Evolutionary conservation across 805 yeast genomes (phyloP), one percentile per base, ranked within the genome.

Genomic region (Wickerhamomyces alni): DNA sequence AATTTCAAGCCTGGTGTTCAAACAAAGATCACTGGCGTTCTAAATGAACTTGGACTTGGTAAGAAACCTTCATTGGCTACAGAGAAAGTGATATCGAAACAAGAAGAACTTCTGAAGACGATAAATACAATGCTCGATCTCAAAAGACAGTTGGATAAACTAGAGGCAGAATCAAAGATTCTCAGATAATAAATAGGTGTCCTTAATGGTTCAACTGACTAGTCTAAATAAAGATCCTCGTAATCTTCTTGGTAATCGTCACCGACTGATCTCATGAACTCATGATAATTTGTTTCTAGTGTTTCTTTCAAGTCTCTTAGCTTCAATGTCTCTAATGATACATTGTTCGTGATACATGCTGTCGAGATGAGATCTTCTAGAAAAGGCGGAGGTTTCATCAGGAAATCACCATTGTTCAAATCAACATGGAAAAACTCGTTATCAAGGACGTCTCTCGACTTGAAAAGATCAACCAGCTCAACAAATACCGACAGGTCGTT

Each of bases 51-150:
- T 43, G 88, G 81, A 3, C 62, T 93, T 9, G 82, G 96, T 0
- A 63, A 79, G 5, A 81, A 82, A 48, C 98, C 98, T 1, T 80
- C 81, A 2, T 82, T 93, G 82, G 91, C 95, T 5, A 85, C 98
- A 0, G 77, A 82, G 27, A 77, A 71, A 38, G 87, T 89, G 1
- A 75, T 87, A 61, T 71, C 80, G 7, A 78, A 77, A 52, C 88
- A 83, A 55, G 97, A 91, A 51, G 77, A 77, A 41, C 62, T 93
- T 38, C 70, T 84, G 36, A 79, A 80, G 46, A 67, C 80, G 1
- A 84, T 87, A 24, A 79, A 78, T 11, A 73, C 82, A 2, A 65
- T 91, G 46, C 67, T 89, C 40, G 98, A 93, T 40, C 69, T 89
- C 13, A 91, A 91, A 63, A 82, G 78, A 57, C 95, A 87, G 41